Evolutionary conservation across 768 basidiomycete genomes (phyloP).

Genomic region (Calvatia gigantea): DNA sequence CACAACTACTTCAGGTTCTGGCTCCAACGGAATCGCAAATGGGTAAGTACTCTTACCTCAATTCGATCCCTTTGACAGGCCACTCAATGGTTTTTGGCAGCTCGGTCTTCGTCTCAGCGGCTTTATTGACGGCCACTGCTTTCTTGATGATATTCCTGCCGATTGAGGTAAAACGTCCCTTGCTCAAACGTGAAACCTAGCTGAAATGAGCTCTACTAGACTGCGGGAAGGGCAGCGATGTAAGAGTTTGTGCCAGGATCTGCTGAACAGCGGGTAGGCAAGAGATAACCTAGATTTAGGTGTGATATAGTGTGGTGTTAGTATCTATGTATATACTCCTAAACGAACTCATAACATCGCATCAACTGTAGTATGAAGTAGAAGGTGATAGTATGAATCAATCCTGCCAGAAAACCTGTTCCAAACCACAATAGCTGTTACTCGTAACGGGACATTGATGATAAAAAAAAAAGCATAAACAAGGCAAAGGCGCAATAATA

Average conservation of each 20-base stretch:
- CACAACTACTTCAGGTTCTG: slow-evolving; percentile 26
- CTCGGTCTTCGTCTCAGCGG: slow-evolving; percentile 45
- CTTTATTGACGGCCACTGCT: slow-evolving; percentile 40
- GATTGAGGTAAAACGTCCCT: slow-evolving; percentile 37
- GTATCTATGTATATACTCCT: slow-evolving; percentile 3
- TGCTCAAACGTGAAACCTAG: neutral
- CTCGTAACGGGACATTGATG: neutral
- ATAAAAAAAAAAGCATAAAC: neutral
- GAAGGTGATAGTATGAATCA: neutral
- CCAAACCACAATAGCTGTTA: neutral
- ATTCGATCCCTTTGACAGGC: neutral
- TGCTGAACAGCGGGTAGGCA: neutral
- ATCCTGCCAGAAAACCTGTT: neutral
- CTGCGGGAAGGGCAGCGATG: slow-evolving; percentile 32
- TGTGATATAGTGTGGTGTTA: slow-evolving; percentile 1
- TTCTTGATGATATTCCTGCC: slow-evolving; percentile 39
- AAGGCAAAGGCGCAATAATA: neutral
- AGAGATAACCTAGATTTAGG: neutral
- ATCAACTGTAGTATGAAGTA: neutral
- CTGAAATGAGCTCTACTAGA: slow-evolving; percentile 16
- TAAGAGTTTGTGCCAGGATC: slow-evolving; percentile 8
- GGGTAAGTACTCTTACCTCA: slow-evolving; percentile 22
- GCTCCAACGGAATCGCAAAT: slow-evolving; percentile 29
- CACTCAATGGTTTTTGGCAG: slow-evolving; percentile 19
- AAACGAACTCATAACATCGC: neutral